A percentile compares a stretch with the other conserved stretches of the same genome.
Evolutionary conservation across 2,329 filamentous ascomycete species (phyloP).

Genomic region (Hypoxylon sp.): DNA sequence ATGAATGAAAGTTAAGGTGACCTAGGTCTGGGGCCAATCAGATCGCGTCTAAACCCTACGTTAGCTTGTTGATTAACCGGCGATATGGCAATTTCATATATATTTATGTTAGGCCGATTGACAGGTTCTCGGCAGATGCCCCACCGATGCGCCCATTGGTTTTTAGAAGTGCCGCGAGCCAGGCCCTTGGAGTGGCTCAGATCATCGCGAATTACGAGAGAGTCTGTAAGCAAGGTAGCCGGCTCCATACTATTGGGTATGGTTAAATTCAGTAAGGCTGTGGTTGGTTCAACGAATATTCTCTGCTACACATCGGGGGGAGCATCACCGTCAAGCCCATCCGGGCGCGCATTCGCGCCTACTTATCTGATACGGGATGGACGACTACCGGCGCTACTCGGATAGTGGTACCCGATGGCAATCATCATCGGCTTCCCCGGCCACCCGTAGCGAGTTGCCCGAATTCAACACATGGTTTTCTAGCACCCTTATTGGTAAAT

Average conservation of each 20-base stretch:
- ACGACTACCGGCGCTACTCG: conserved; percentile 20
- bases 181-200: conserved; percentile 17
- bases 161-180: conserved; percentile 32
- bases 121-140: conserved; percentile 35
- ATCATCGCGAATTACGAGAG: conserved; percentile 27
- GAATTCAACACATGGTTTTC: conserved; percentile 1
- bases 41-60: conserved; percentile 15
- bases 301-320: conserved; percentile 14
- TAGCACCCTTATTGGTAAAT: conserved; percentile 8
- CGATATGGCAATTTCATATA: conserved; percentile 33
- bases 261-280: conserved; percentile 32
- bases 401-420: conserved; percentile 6
- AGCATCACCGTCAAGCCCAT: conserved; percentile 8
- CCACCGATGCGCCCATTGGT: conserved; percentile 26
- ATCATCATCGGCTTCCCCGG: conserved; percentile 9
- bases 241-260: conserved; percentile 23
- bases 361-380: conserved; percentile 20
- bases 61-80: conserved; percentile 27
- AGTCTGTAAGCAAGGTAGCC: conserved; percentile 17
- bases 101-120: conserved; percentile 24
- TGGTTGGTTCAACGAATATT: conserved; percentile 7
- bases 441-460: conserved; percentile 4
- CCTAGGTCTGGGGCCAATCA: conserved; percentile 37
- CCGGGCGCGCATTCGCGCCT: conserved; percentile 4
- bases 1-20: conserved; percentile 22